Conservation (phyloP, 176 grass and related monocot genomes). For the Musa beccarii region DNA sequence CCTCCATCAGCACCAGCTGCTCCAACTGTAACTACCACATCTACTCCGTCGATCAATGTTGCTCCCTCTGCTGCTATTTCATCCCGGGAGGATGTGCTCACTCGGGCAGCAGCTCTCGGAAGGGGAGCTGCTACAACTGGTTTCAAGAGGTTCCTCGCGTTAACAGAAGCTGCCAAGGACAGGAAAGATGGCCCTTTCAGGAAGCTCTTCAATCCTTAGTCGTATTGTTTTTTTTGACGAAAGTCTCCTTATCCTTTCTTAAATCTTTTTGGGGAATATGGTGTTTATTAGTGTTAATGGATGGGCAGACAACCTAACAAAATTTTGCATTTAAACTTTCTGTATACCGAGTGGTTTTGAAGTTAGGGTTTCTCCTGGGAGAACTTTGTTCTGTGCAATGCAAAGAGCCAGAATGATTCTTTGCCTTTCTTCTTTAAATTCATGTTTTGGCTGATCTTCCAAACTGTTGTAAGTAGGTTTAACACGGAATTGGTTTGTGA, state of each 20-base stretch:
- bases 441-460: no score
- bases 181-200: slow-evolving; percentile 91
- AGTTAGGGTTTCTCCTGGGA: no score
- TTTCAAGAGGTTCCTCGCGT: slow-evolving; percentile 95
- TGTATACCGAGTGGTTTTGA: no score
- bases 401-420: no score
- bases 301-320: background rate
- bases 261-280: background rate
- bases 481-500: no score
- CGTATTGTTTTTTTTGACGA: slow-evolving; percentile 2
- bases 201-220: slow-evolving; percentile 76
- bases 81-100: slow-evolving; percentile 82
- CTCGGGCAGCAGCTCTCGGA: slow-evolving; percentile 82
- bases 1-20: slow-evolving; percentile 22
- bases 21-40: slow-evolving; percentile 15
- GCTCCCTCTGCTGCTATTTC: slow-evolving; percentile 39
- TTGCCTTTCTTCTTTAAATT: no score
- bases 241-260: slow-evolving; percentile 8
- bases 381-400: no score
- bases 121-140: slow-evolving; percentile 85
- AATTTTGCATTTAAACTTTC: no score
- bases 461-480: no score
- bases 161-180: slow-evolving; percentile 94
- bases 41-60: slow-evolving; percentile 38
- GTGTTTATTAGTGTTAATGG: background rate